phyloP scores from a whole-genome alignment of 768 basidiomycete genomes.

The Mycena alexandri region DNA sequence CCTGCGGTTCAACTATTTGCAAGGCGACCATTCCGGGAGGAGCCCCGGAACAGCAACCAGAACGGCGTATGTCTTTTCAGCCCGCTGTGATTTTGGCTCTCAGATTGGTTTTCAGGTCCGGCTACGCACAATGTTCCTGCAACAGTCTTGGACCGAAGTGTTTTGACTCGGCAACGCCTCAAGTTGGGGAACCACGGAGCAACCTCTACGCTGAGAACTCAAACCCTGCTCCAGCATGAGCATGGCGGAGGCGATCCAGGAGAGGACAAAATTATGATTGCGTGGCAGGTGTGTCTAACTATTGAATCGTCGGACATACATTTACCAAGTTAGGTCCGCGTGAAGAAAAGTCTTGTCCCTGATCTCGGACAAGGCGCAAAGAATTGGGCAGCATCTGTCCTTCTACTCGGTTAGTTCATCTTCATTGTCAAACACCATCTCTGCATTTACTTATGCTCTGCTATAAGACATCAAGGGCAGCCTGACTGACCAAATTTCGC shows the following conservation, averaged over 20 bases:
- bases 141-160: neutral
- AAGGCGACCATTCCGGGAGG: neutral
- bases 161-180: neutral
- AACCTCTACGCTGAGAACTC: neutral
- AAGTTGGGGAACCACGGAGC: neutral
- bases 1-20: neutral
- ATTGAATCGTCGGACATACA: neutral
- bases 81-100: neutral
- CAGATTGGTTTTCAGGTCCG: neutral
- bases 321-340: conserved; percentile 5
- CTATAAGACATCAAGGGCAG: neutral
- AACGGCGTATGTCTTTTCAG: neutral
- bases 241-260: conserved; percentile 15
- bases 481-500: conserved; percentile 2
- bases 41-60: neutral
- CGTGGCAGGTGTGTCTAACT: conserved; percentile 6
- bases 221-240: conserved; percentile 5
- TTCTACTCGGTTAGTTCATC: neutral
- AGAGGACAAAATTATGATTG: conserved; percentile 17
- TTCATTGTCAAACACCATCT: too few relatives aligned
- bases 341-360: conserved; percentile 3
- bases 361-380: conserved; percentile 14
- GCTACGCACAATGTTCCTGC: neutral
- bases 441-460: neutral
- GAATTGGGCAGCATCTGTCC: neutral